Conservation (phyloP, 179 eudicot species). For the Kewa caespitosa region DNA sequence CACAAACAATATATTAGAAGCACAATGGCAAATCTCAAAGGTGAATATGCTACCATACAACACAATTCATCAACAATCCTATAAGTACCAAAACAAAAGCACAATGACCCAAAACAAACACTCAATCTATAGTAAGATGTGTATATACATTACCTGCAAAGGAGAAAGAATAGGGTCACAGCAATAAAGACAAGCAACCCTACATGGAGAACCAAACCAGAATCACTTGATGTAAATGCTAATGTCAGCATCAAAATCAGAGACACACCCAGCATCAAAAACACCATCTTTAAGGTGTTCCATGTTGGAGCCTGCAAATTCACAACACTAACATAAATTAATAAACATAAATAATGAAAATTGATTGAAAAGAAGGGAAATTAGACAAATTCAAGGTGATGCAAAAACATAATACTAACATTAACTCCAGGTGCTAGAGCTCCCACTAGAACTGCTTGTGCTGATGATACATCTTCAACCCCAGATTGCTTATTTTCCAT, state of each 20-base stretch:
- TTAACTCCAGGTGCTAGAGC: slow-evolving; percentile 94
- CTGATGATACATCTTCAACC: slow-evolving; percentile 53
- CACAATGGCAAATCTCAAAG: neutral
- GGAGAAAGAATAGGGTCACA: slow-evolving; percentile 73
- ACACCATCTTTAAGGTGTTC: slow-evolving; percentile 72
- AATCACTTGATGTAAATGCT: slow-evolving; percentile 76
- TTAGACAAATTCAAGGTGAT: neutral
- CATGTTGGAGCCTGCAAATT: slow-evolving; percentile 70
- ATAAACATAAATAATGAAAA: neutral
- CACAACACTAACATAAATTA: slow-evolving; percentile 21
- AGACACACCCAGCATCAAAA: slow-evolving; percentile 72
- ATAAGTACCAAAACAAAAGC: neutral
- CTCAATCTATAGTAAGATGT: no score
- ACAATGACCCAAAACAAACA: neutral
- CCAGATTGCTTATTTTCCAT: slow-evolving; percentile 22
- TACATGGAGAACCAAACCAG: slow-evolving; percentile 68
- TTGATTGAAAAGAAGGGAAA: neutral
- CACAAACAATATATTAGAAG: neutral
- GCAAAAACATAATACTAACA: slow-evolving; percentile 36
- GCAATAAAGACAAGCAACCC: slow-evolving; percentile 63
- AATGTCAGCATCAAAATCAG: slow-evolving; percentile 68
- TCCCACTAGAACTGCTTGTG: slow-evolving; percentile 76
- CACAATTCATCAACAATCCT: neutral
- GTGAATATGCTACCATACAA: neutral
- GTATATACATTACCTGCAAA: slow-evolving; percentile 53